phyloP scores from a whole-genome alignment of 2,329 filamentous ascomycete species.

The Dryadomyces quercus-mongolicae region DNA sequence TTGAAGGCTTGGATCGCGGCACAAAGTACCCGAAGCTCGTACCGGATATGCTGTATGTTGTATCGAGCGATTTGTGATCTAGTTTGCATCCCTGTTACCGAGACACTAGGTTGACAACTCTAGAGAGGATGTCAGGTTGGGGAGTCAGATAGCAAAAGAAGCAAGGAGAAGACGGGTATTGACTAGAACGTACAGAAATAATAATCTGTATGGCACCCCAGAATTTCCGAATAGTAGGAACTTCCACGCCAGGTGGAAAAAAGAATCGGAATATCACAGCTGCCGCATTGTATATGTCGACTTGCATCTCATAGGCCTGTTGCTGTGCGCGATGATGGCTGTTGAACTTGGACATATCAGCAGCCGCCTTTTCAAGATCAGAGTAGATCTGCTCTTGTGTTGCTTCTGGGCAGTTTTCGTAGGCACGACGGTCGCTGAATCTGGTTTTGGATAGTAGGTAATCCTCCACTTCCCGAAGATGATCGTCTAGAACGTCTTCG shows the following conservation, averaged over 20 bases:
- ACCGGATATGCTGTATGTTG: neutral
- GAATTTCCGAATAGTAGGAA: slow-evolving; percentile 26
- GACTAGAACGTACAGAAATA: neutral
- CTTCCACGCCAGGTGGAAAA: slow-evolving; percentile 23
- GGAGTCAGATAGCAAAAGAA: neutral
- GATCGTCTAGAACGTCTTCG: neutral
- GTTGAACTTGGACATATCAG: neutral
- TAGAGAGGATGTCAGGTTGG: neutral
- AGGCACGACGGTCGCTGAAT: slow-evolving; percentile 10
- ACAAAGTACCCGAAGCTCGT: slow-evolving; percentile 15
- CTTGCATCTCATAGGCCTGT: slow-evolving; percentile 17
- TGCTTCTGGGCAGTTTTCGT: slow-evolving; percentile 8
- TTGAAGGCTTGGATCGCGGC: slow-evolving; percentile 23
- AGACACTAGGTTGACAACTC: neutral
- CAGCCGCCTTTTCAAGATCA: slow-evolving; percentile 14
- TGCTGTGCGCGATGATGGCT: neutral
- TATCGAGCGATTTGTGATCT: neutral
- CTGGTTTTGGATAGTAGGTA: slow-evolving; percentile 7
- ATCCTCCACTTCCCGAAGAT: slow-evolving; percentile 10
- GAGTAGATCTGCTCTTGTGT: slow-evolving; percentile 12
- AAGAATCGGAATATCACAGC: slow-evolving; percentile 30
- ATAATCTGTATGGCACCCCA: slow-evolving; percentile 26
- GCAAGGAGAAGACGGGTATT: too few relatives aligned
- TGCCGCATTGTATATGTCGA: slow-evolving; percentile 28
- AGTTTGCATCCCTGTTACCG: too few relatives aligned